Evolutionary conservation across 2,329 filamentous ascomycete genomes (phyloP).

Genomic region (Fusarium luffae): DNA sequence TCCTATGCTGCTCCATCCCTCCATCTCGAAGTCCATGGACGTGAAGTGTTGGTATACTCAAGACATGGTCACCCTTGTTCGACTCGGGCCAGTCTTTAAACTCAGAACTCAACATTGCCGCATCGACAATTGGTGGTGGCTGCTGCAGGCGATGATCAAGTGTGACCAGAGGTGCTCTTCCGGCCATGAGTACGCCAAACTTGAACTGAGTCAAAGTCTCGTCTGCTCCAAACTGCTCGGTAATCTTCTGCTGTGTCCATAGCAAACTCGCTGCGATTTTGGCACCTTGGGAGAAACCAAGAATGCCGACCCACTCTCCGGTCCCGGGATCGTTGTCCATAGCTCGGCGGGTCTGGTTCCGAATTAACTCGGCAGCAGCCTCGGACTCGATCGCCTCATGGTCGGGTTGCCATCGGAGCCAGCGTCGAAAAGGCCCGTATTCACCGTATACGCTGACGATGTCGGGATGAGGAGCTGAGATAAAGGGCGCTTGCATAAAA

Average conservation of each 20-base stretch:
- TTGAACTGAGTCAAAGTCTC: slow-evolving; percentile 45
- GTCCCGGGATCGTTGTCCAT: slow-evolving; percentile 66
- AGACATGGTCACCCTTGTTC: slow-evolving; percentile 53
- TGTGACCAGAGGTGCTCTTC: slow-evolving; percentile 48
- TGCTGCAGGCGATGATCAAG: slow-evolving; percentile 61
- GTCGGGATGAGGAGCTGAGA: slow-evolving; percentile 69
- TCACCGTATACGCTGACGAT: slow-evolving; percentile 73
- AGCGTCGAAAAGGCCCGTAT: slow-evolving; percentile 71
- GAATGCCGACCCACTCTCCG: slow-evolving; percentile 68
- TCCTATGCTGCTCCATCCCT: slow-evolving; percentile 63
- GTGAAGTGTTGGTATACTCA: slow-evolving; percentile 51
- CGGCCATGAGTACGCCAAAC: slow-evolving; percentile 53
- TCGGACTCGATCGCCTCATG: slow-evolving; percentile 64
- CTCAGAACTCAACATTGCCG: slow-evolving; percentile 37
- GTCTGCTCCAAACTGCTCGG: slow-evolving; percentile 49
- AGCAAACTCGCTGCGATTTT: slow-evolving; percentile 70
- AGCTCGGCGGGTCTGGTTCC: slow-evolving; percentile 53
- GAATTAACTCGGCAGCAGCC: slow-evolving; percentile 54
- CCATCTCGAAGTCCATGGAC: slow-evolving; percentile 67
- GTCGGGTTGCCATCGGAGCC: slow-evolving; percentile 70
- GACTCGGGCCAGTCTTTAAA: slow-evolving; percentile 58
- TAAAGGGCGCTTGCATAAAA: slow-evolving; percentile 77
- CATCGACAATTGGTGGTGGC: slow-evolving; percentile 55
- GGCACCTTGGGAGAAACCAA: slow-evolving; percentile 76
- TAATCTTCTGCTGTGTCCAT: slow-evolving; percentile 68